These are phyloP conservation scores for Starmerella potacharoeniae DNA, from an alignment of 805 yeast species.

Conservation along the genomic window DNA sequence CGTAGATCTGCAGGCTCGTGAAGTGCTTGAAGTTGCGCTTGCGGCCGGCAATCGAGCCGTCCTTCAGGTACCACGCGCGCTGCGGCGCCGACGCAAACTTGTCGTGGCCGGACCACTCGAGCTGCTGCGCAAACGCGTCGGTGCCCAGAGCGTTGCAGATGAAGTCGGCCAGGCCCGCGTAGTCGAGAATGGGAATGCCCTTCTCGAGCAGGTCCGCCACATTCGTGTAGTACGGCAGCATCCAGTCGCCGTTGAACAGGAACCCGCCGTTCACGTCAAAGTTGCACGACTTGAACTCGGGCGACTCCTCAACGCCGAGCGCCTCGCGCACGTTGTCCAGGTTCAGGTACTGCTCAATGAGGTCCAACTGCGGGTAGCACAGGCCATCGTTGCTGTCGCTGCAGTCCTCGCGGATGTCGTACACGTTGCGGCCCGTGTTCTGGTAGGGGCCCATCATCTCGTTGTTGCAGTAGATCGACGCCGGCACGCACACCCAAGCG, in stretches of 20 bases:
- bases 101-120: constrained; percentile 52
- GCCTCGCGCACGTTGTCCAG: constrained; percentile 58
- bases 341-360: constrained; percentile 67
- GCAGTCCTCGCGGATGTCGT: constrained; percentile 70
- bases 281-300: constrained; percentile 61
- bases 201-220: constrained; percentile 52
- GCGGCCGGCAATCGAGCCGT: constrained; percentile 48
- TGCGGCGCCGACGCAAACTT: constrained; percentile 34
- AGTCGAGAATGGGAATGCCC: constrained; percentile 68
- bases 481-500: constrained; percentile 81
- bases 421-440: constrained; percentile 72
- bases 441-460: constrained; percentile 67
- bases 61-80: constrained; percentile 23
- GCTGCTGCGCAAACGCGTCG: constrained; percentile 63
- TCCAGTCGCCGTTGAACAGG: constrained; percentile 54
- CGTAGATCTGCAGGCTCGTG: constrained; percentile 68
- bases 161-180: constrained; percentile 91
- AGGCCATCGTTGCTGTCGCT: constrained; percentile 28
- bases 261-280: constrained; percentile 67
- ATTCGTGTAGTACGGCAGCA: constrained; percentile 48
- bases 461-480: constrained; percentile 66
- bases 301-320: constrained; percentile 72
- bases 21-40: constrained; percentile 51
- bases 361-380: constrained; percentile 65
- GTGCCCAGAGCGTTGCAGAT: constrained; percentile 92